Conservation (phyloP, 345 rosid genomes). For the Brassica napus region Da-Ae NC_063434.1:1663501-1664000, state of each 20-base stretch:
- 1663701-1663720: constrained; percentile 97
- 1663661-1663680: constrained; percentile 97
- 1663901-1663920: constrained; percentile 82
- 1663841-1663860: constrained; percentile 96
- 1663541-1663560: constrained; percentile 48
- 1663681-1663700: constrained; percentile 88
- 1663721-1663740: constrained; percentile 92
- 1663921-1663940: constrained; percentile 88
- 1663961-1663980: constrained; percentile 97
- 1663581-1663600: constrained; percentile 46
- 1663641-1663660: constrained; percentile 81
- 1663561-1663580: constrained; percentile 40
- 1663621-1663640: constrained; percentile 96
- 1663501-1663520: neutral
- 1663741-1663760: constrained; percentile 89
- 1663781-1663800: constrained; percentile 87
- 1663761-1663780: constrained; percentile 78
- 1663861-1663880: constrained; percentile 81
- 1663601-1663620: constrained; percentile 98
- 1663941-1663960: constrained; percentile 85
- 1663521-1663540: constrained; percentile 42
- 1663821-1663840: constrained; percentile 88
- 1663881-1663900: constrained; percentile 91
- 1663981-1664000: constrained; percentile 92
- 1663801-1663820: constrained; percentile 95